These are phyloP conservation scores for Pyrenophora tritici-repentis DNA, from an alignment of 2,329 filamentous ascomycete genomes.

Conservation along the genomic window DNA sequence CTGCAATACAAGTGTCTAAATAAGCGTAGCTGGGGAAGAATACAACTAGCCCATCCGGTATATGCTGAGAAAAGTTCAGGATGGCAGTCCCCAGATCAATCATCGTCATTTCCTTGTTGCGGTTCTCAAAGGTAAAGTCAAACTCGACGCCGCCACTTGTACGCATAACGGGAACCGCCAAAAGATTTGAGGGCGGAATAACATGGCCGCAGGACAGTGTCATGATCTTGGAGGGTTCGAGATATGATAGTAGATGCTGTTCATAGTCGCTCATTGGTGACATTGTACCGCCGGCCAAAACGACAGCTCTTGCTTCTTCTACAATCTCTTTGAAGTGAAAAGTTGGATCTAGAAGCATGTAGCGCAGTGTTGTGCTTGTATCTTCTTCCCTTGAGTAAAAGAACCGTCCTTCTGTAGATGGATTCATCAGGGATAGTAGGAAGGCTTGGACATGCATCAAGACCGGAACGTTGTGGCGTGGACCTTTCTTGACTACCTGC, in stretches of 20 bases:
- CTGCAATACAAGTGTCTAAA: slow-evolving; percentile 68
- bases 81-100: slow-evolving; percentile 75
- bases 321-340: slow-evolving; percentile 90
- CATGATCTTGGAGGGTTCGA: slow-evolving; percentile 66
- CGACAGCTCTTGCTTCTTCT: slow-evolving; percentile 80
- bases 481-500: slow-evolving; percentile 10
- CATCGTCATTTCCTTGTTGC: slow-evolving; percentile 71
- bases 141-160: slow-evolving; percentile 62
- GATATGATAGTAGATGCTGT: slow-evolving; percentile 80
- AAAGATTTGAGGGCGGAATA: slow-evolving; percentile 79
- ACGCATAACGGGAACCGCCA: slow-evolving; percentile 71
- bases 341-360: slow-evolving; percentile 87
- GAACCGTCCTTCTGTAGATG: slow-evolving; percentile 69
- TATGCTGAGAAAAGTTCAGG: slow-evolving; percentile 69
- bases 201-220: slow-evolving; percentile 95
- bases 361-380: slow-evolving; percentile 69
- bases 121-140: slow-evolving; percentile 85
- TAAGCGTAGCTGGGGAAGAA: slow-evolving; percentile 98
- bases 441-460: slow-evolving; percentile 70
- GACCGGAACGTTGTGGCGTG: slow-evolving; percentile 54
- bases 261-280: slow-evolving; percentile 93
- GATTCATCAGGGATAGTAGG: slow-evolving; percentile 82
- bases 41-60: slow-evolving; percentile 87
- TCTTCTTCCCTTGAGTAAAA: slow-evolving; percentile 58
- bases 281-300: slow-evolving; percentile 96